A percentile compares a stretch with the other conserved stretches of the same genome.
phyloP scores from a whole-genome alignment of 2,329 filamentous ascomycete species.

The Fusarium sp. region DNA sequence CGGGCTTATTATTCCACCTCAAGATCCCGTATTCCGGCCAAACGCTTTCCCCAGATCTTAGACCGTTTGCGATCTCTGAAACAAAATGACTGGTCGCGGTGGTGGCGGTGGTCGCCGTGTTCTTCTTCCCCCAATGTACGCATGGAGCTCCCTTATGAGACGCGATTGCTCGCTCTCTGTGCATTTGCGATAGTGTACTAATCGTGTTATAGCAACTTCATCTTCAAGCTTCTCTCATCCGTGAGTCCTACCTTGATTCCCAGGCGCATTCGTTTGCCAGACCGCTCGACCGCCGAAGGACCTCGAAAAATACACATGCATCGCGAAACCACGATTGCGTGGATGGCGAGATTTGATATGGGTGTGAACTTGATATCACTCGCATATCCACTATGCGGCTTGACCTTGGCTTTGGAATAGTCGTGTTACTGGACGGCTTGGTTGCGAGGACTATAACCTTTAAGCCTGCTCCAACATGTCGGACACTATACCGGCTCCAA shows the following conservation, averaged over 20 bases:
- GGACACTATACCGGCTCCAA: not conserved
- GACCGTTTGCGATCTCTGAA: conserved; percentile 14
- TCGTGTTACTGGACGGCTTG: not conserved
- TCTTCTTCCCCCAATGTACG: conserved; percentile 65
- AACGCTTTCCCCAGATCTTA: not conserved
- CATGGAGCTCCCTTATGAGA: conserved; percentile 20
- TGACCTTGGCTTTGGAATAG: not conserved
- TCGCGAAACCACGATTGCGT: not conserved
- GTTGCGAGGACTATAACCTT: not conserved
- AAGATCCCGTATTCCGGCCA: conserved; percentile 1
- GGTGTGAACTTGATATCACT: not conserved
- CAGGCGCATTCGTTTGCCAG: not conserved
- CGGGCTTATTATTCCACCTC: conserved; percentile 7
- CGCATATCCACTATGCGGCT: not conserved
- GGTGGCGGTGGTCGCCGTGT: conserved; percentile 68
- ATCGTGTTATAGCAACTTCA: conserved; percentile 53
- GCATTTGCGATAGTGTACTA: conserved; percentile 25
- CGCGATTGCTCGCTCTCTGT: conserved; percentile 23
- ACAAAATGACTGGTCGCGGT: conserved; percentile 65
- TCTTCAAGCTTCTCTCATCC: conserved; percentile 79
- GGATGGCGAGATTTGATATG: not conserved
- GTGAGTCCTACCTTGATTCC: conserved; percentile 45
- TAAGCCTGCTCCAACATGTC: not conserved
- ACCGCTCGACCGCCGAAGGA: conserved; percentile 26
- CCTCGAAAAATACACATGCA: conserved; percentile 24